A percentile compares a stretch with the other conserved stretches of the same genome.
Conservation (phyloP, 73 alveolate genomes). For the Paramecium biaurelia region DNA sequence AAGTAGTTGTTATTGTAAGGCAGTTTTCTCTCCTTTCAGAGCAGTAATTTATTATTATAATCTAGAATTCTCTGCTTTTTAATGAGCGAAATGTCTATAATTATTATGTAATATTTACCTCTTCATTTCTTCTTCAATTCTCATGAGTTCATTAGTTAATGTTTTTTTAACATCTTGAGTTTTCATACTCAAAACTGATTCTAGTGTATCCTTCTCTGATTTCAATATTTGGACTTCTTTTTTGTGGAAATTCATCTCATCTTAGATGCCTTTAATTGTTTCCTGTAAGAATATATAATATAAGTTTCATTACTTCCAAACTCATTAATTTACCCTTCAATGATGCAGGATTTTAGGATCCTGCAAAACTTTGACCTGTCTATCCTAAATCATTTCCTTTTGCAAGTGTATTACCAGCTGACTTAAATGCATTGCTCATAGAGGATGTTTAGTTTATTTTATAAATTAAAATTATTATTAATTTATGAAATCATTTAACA, state of each 20-base stretch:
- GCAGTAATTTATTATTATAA: conserved; percentile 82
- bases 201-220: conserved; percentile 94
- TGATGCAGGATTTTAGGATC: conserved; percentile 80
- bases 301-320: conserved; percentile 57
- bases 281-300: conserved; percentile 60
- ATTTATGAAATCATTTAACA: not conserved
- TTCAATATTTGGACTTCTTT: conserved; percentile 88
- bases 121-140: conserved; percentile 97
- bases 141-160: conserved; percentile 82
- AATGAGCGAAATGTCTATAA: conserved; percentile 71
- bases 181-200: conserved; percentile 92
- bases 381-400: conserved; percentile 40
- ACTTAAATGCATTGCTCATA: conserved; percentile 27
- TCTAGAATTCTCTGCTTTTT: conserved; percentile 84
- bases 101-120: conserved; percentile 23
- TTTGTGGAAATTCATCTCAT: conserved; percentile 93
- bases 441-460: not conserved
- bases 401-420: conserved; percentile 48
- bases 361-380: conserved; percentile 58
- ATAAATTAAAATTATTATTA: not conserved
- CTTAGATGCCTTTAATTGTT: conserved; percentile 84
- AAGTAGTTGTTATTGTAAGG: conserved; percentile 76
- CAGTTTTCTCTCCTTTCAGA: conserved; percentile 87
- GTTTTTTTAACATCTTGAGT: conserved; percentile 95
- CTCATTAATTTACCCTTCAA: conserved; percentile 71